phyloP scores from a whole-genome alignment of 2,329 filamentous ascomycete genomes.

The Phialocephala sp. region DNA sequence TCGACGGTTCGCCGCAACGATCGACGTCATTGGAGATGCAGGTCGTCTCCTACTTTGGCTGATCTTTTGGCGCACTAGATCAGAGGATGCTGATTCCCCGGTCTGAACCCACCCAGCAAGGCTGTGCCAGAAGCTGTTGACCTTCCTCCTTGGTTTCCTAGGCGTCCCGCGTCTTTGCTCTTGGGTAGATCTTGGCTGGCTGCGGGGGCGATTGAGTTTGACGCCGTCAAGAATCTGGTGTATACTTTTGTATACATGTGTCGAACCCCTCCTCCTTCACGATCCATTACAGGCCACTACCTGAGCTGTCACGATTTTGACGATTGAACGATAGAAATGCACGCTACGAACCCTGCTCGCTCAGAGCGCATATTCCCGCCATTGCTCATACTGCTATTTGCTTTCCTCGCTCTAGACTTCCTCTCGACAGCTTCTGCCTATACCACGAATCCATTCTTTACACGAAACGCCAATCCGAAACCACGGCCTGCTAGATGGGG shows the following conservation, averaged over 20 bases:
- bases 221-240: conserved; percentile 10
- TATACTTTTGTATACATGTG: conserved; percentile 15
- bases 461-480: conserved; percentile 22
- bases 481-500: conserved; percentile 36
- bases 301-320: conserved; percentile 18
- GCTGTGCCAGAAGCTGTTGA: conserved; percentile 9
- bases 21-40: conserved; percentile 37
- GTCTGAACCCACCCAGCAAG: conserved; percentile 7
- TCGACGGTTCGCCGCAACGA: not conserved
- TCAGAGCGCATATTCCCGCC: conserved; percentile 22
- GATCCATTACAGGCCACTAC: conserved; percentile 4
- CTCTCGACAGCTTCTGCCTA: conserved; percentile 28
- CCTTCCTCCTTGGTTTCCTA: conserved; percentile 2
- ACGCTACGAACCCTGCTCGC: conserved; percentile 21
- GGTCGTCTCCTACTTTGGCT: conserved; percentile 26
- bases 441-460: conserved; percentile 29
- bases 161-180: conserved; percentile 20
- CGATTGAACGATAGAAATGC: conserved; percentile 24
- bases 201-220: conserved; percentile 17
- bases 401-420: conserved; percentile 29
- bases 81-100: conserved; percentile 1
- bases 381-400: conserved; percentile 19
- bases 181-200: conserved; percentile 27
- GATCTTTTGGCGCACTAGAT: conserved; percentile 23
- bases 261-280: conserved; percentile 4